Conservation (phyloP, 257 asterid genomes). For the Salvia splendens region DNA sequence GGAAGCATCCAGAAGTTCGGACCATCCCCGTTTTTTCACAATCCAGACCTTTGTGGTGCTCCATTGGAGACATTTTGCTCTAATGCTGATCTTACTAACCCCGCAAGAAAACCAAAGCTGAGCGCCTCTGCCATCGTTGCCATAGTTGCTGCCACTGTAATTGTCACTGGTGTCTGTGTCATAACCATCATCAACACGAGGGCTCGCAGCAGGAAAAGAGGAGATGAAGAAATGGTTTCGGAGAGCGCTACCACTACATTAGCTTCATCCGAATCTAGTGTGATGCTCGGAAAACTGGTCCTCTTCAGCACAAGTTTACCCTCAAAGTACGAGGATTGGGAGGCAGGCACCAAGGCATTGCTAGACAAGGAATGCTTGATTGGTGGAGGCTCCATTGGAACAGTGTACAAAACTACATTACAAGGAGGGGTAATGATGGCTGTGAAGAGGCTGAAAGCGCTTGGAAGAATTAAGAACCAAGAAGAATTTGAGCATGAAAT, state of each 20-base stretch:
- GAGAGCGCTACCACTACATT: conserved; percentile 64
- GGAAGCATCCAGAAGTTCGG: conserved; percentile 63
- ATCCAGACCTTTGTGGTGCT: conserved; percentile 77
- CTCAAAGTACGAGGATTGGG: conserved; percentile 94
- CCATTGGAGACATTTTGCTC: conserved; percentile 59
- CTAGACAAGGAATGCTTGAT: conserved; percentile 78
- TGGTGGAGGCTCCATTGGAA: conserved; percentile 89
- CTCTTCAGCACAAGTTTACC: conserved; percentile 80
- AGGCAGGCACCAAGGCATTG: conserved; percentile 87
- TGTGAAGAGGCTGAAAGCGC: conserved; percentile 75
- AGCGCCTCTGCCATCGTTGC: conserved; percentile 73
- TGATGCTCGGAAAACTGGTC: conserved; percentile 81
- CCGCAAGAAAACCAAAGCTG: conserved; percentile 56
- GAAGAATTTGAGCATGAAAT: conserved; percentile 89
- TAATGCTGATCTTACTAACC: conserved; percentile 23
- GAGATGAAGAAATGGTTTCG: conserved; percentile 47
- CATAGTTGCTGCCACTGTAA: conserved; percentile 79
- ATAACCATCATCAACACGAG: conserved; percentile 67
- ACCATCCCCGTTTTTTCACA: conserved; percentile 63
- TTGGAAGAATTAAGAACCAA: conserved; percentile 78
- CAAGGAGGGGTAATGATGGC: conserved; percentile 74
- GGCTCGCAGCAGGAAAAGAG: conserved; percentile 53
- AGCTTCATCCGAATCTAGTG: conserved; percentile 72
- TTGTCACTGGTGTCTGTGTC: conserved; percentile 66
- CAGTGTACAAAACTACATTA: conserved; percentile 74